Percentiles rank a stretch among this genome's conserved stretches.
phyloP scores from a whole-genome alignment of 2,329 filamentous ascomycete genomes.

The Truncatella angustata region DNA sequence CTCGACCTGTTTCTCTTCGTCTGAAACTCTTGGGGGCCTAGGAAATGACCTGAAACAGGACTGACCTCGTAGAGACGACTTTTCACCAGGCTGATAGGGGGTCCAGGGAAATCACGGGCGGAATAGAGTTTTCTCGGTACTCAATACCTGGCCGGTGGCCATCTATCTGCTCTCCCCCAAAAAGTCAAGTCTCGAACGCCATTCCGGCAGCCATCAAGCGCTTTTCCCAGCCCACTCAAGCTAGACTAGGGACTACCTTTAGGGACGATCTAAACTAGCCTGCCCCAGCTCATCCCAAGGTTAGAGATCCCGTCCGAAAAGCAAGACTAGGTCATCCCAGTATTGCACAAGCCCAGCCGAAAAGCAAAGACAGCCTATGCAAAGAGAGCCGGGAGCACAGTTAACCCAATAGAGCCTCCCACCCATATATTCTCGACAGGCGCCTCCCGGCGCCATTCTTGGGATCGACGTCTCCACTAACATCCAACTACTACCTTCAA shows the following conservation, averaged over 20 bases:
- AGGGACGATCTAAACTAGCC: constrained; percentile 8
- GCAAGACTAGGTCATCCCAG: constrained; percentile 6
- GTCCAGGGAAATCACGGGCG: neutral
- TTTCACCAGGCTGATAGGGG: neutral
- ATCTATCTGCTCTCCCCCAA: neutral
- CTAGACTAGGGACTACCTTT: constrained; percentile 8
- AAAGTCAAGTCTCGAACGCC: constrained; percentile 12
- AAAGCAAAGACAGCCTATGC: constrained; percentile 11
- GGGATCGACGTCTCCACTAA: constrained; percentile 32
- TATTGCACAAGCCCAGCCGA: constrained; percentile 8
- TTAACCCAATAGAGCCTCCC: constrained; percentile 24
- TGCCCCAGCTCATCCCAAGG: constrained; percentile 8
- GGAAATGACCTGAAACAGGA: neutral
- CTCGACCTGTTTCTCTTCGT: neutral
- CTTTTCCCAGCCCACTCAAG: constrained; percentile 11
- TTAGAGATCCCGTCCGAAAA: constrained; percentile 12
- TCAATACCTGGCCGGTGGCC: neutral
- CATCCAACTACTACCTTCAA: constrained; percentile 21
- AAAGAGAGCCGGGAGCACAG: constrained; percentile 13
- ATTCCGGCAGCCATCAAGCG: constrained; percentile 10
- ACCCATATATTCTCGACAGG: constrained; percentile 29
- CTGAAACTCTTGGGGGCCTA: neutral
- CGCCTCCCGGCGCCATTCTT: constrained; percentile 29
- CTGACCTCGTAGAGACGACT: neutral
- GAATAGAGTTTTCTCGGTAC: constrained; percentile 6